Evolutionary conservation across 805 yeast genomes (phyloP), one percentile per base, ranked within the genome.

Genomic region (Metschnikowia dekortorum): DNA sequence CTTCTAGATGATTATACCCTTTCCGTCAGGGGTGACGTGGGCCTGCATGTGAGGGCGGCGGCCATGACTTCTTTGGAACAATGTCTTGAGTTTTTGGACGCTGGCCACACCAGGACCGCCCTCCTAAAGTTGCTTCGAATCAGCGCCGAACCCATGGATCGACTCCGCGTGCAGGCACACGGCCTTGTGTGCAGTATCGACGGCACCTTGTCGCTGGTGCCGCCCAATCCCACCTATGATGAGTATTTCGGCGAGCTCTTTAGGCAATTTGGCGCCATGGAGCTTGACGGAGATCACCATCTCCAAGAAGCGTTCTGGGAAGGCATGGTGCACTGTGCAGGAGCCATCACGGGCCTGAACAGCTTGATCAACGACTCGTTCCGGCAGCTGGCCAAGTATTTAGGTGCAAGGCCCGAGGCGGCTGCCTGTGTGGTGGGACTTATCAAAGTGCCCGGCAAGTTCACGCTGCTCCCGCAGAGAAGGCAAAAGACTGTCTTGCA

Each of bases 21-120:
- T 2, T 87, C 92, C 0, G 80, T 81, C 29, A 86, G 88, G 60
- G 98, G 98, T 8, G 98, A 91, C 68, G 91, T 90, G n/a, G 98
- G 98, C 2, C 80, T 88, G 43, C 78, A 82, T 58, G 78, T 89
- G 1, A 70, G 98, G 43, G 54, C 62, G 1, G 75, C 84, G 0
- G 71, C 84, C 1, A 62, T 86, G 2, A 35, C 56, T 4, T 28
- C 34, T 3, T 26, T 44, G 9, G 16, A 28, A 8, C 28, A 44
- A 6, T 16, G 28, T 14, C 39, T 35, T 26, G 11, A 7, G n/a
- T n/a, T 10, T 14, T 26, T 44, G 46, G 40, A 35, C n/a, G 14
- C 28, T 8, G 8, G 13, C 10, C 14, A 35, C 16, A 3, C 46
- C 0, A 28, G 29, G 43, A 42, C 37, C 9, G 46, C 39, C 26